Percentiles rank a stretch among this genome's conserved stretches.
phyloP scores from a whole-genome alignment of 352 stramenopile genomes.

The Pythium rishiriense region DNA sequence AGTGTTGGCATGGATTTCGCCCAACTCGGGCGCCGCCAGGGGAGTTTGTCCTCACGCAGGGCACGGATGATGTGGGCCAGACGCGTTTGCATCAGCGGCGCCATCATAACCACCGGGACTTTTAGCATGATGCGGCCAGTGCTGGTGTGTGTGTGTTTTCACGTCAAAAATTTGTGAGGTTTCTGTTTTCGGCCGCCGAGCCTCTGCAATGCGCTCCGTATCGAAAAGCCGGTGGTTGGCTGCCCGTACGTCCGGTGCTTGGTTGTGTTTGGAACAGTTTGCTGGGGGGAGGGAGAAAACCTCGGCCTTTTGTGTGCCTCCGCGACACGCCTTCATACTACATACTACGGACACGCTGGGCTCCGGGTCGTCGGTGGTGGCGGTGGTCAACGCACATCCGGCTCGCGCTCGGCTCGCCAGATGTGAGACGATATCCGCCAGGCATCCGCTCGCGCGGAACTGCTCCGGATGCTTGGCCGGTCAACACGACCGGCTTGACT shows the following conservation, averaged over 20 bases:
- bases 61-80: no score
- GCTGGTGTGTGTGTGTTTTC: background rate
- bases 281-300: no score
- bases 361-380: no score
- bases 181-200: background rate
- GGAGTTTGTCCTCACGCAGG: no score
- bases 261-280: no score
- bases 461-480: constrained; percentile 14
- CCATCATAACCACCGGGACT: no score
- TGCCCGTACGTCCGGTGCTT: background rate
- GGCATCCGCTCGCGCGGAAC: constrained; percentile 23
- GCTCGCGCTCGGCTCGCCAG: constrained; percentile 10
- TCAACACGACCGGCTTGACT: constrained; percentile 11
- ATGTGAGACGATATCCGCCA: constrained; percentile 14
- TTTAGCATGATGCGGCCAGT: background rate
- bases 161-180: background rate
- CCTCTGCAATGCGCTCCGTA: constrained; percentile 14
- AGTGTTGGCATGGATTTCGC: no score
- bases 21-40: no score
- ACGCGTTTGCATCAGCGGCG: no score
- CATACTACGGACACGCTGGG: no score
- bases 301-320: no score
- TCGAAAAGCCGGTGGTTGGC: background rate
- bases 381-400: background rate
- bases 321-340: no score